Base-by-base conservation (phyloP, 306 rosid genomes). In the Pyrus bretschneideri region DNA sequence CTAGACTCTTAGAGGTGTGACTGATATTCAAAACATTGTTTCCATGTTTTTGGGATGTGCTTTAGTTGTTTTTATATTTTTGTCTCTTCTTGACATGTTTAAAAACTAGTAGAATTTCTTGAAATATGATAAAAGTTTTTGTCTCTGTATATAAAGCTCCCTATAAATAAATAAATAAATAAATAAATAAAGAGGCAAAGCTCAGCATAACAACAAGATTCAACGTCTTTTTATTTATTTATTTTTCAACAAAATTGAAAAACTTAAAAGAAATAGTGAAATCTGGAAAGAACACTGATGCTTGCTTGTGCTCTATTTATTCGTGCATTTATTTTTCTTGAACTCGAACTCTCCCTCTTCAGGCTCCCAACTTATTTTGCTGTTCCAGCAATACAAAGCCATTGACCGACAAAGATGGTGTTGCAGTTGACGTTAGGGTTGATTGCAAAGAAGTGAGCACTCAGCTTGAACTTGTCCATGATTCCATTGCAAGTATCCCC, bases 381-480 rank as follows among this genome's bases (percentile, higher is more conserved):
- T 74, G 58, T 42, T 6, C 78, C 69, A 11, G 6, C n/a, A 49
- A 77, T 13, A 22, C 80, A 77, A 42, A 77, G 30, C 80, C 80
- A 68, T 42, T 77, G 75, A 58, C 57, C 69, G 21, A 69, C 51
- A 69, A 68, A 77, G 60, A 77, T 57, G 3, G 4, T 21, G 49
- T 77, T 17, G 49, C 80, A 69, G 45, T 40, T 59, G 46, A 77
- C 27, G 58, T 77, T 69, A 30, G 80, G 69, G 59, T 77, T 69
- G 74, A 77, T 57, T 4, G 42, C 54, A 19, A 52, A 27, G 80
- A 40, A 23, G 1, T 35, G 59, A 57, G 73, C 51, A 68, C 27
- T 65, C 14, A 76, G 57, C 19, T 21, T 40, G 45, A 76, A 68
- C 52, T 23, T 49, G 42, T 1, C 9, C 25, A 55, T 55, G 23